These are phyloP conservation scores for Penicillium sp. DNA, from an alignment of 2,329 filamentous ascomycete genomes.

Conservation along the genomic window DNA sequence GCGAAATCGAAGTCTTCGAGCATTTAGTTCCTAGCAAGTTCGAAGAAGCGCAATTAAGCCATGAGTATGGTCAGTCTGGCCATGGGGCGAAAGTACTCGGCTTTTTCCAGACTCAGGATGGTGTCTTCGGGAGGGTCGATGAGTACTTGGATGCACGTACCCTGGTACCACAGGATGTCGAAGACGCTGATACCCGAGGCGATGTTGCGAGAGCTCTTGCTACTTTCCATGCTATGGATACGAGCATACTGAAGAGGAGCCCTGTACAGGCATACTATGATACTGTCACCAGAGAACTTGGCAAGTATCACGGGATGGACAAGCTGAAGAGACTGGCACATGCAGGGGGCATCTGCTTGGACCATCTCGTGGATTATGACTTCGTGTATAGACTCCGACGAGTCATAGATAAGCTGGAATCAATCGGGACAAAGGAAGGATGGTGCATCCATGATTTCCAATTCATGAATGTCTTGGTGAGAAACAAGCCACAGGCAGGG, in stretches of 20 bases:
- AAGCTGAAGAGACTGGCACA: conserved; percentile 16
- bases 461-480: conserved; percentile 21
- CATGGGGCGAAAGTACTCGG: conserved; percentile 16
- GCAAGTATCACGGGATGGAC: conserved; percentile 13
- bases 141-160: conserved; percentile 18
- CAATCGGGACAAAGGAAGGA: conserved; percentile 12
- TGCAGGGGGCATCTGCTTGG: conserved; percentile 15
- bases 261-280: conserved; percentile 6
- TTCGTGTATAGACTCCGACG: conserved; percentile 11
- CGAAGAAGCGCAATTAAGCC: conserved; percentile 15
- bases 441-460: conserved; percentile 22
- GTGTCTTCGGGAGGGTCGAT: conserved; percentile 15
- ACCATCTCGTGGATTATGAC: conserved; percentile 16
- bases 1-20: conserved; percentile 12
- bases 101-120: conserved; percentile 17
- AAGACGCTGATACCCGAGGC: conserved; percentile 14
- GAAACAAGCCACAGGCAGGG: conserved; percentile 7
- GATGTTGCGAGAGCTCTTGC: conserved; percentile 15
- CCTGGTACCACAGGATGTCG: conserved; percentile 17
- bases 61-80: conserved; percentile 15
- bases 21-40: conserved; percentile 13
- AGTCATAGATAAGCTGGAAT: conserved; percentile 10
- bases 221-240: conserved; percentile 11
- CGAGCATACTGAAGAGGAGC: conserved; percentile 1
- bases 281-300: conserved; percentile 7